A percentile compares a stretch with the other conserved stretches of the same genome.
These are phyloP conservation scores for Pseudohalonectria lignicola DNA, from an alignment of 2,329 filamentous ascomycete species.

Conservation along the genomic window DNA sequence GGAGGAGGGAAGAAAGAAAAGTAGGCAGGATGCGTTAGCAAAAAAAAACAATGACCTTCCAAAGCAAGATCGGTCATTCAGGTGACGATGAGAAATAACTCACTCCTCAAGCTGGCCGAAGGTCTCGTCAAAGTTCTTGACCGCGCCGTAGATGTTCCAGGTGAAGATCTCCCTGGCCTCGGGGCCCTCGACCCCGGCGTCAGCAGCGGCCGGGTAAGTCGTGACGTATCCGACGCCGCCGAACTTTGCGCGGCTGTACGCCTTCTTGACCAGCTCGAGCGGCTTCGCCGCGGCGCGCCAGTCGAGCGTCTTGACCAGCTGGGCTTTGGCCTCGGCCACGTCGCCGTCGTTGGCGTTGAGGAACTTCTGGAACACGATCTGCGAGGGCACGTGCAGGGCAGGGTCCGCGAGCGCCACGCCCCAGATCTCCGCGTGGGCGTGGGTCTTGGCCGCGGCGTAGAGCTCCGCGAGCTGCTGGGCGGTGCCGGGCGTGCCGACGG, in stretches of 20 bases:
- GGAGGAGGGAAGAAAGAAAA: no score
- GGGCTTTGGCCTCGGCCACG: slow-evolving; percentile 60
- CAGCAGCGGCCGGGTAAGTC: slow-evolving; percentile 42
- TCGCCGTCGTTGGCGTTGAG: slow-evolving; percentile 80
- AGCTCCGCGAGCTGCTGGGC: slow-evolving; percentile 13
- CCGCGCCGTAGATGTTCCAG: slow-evolving; percentile 88
- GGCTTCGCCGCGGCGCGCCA: slow-evolving; percentile 77
- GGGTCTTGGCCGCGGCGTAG: slow-evolving; percentile 12
- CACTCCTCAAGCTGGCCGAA: slow-evolving; percentile 78
- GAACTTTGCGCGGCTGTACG: slow-evolving; percentile 62
- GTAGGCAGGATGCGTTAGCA: not conserved
- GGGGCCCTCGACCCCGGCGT: slow-evolving; percentile 19
- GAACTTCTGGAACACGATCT: slow-evolving; percentile 85
- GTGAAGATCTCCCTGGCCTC: slow-evolving; percentile 57
- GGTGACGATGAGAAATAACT: no score
- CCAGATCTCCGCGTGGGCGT: slow-evolving; percentile 70
- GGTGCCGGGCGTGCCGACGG: slow-evolving; percentile 1
- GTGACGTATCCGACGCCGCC: slow-evolving; percentile 72
- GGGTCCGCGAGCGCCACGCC: slow-evolving; percentile 56
- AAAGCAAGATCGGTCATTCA: no score
- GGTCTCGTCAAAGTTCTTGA: slow-evolving; percentile 69
- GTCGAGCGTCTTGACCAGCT: slow-evolving; percentile 67
- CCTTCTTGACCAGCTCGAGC: slow-evolving; percentile 48
- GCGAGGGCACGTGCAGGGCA: slow-evolving; percentile 55
- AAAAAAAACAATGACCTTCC: no score